Conservation (phyloP, 208 protist genomes). For the Acanthamoeba royreba region DNA sequence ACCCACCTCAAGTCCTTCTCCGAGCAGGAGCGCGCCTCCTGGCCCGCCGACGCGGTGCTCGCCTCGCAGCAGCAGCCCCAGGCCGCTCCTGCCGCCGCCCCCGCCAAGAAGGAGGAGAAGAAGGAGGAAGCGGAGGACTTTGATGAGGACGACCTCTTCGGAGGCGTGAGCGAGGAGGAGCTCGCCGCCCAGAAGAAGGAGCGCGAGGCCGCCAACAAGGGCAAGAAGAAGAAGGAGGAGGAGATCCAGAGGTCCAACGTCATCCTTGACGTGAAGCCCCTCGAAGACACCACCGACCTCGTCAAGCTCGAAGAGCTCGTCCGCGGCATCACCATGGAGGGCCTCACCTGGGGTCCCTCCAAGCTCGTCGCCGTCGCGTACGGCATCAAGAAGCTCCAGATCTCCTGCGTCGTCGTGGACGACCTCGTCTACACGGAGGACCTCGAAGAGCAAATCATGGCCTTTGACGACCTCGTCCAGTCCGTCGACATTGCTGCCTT, state of each 20-base stretch:
- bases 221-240: conserved; percentile 50
- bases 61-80: background rate
- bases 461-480: conserved; percentile 90
- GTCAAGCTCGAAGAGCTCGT: conserved; percentile 86
- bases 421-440: conserved; percentile 91
- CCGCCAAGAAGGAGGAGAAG: background rate
- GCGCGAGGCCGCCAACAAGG: conserved; percentile 51
- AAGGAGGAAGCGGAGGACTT: conserved; percentile 28
- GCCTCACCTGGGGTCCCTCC: conserved; percentile 90
- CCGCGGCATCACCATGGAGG: conserved; percentile 86
- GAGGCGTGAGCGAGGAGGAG: conserved; percentile 56
- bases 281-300: conserved; percentile 90
- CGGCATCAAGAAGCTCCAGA: conserved; percentile 92
- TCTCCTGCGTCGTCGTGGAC: conserved; percentile 91
- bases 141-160: conserved; percentile 72
- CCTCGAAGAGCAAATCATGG: conserved; percentile 90
- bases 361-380: conserved; percentile 89
- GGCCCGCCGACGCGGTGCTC: background rate
- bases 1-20: conserved; percentile 59
- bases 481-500: conserved; percentile 92
- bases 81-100: background rate
- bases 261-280: conserved; percentile 92
- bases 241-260: conserved; percentile 70
- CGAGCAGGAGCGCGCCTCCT: conserved; percentile 20
- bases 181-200: conserved; percentile 50